Conservation (phyloP, 495 filamentous ascomycete species). For the Aspergillus wentii region DNA sequence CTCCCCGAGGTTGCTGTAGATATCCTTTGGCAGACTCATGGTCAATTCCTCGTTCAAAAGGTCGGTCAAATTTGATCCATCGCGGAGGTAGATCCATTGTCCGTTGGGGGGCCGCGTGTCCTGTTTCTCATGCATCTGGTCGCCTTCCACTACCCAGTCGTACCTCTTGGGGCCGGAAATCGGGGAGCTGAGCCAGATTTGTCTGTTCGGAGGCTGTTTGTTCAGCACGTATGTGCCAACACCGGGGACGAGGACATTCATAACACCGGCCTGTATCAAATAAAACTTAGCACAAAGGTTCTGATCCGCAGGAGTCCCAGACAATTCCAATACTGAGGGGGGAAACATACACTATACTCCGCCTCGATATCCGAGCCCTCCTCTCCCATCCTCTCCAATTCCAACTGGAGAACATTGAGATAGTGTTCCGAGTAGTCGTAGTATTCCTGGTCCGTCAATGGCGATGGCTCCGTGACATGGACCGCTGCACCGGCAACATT, state of each 20-base stretch:
- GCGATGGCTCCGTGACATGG: constrained; percentile 37
- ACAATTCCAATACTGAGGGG: no score
- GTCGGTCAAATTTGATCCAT: constrained; percentile 67
- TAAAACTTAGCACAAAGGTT: neutral
- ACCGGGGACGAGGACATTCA: constrained; percentile 63
- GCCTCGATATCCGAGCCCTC: constrained; percentile 47
- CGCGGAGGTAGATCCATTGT: constrained; percentile 83
- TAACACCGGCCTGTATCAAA: constrained; percentile 65
- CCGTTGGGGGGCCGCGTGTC: constrained; percentile 49
- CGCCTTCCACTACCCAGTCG: constrained; percentile 72
- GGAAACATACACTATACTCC: constrained; percentile 49
- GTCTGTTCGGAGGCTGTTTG: constrained; percentile 95
- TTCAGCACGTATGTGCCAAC: constrained; percentile 86
- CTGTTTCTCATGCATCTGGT: constrained; percentile 70
- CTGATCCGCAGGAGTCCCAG: no score
- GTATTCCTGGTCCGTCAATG: constrained; percentile 38
- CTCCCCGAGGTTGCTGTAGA: constrained; percentile 27
- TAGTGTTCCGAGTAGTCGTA: constrained; percentile 46
- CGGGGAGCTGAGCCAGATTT: constrained; percentile 95
- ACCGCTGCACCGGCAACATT: constrained; percentile 26
- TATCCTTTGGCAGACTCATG: constrained; percentile 34
- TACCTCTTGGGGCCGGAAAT: constrained; percentile 88
- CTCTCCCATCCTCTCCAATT: constrained; percentile 43
- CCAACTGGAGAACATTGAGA: constrained; percentile 39
- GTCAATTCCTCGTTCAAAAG: constrained; percentile 65